Conservation (phyloP, 1,284 basidiomycete genomes). For the Puccinia horiana region DNA sequence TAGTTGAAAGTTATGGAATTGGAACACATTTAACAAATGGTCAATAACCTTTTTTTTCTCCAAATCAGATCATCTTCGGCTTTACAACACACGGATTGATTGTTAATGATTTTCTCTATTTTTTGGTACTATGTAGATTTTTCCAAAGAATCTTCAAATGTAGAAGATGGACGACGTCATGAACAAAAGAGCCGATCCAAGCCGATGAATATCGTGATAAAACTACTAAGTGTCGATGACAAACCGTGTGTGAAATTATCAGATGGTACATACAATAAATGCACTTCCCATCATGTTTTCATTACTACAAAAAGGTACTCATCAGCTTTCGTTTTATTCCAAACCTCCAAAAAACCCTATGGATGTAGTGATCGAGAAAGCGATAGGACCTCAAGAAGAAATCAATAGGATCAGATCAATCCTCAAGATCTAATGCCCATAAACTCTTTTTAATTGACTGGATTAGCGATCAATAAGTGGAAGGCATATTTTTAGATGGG, state of each 20-base stretch:
- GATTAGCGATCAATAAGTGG: not conserved
- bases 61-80: no score
- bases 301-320: not conserved
- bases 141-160: not conserved
- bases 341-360: no score
- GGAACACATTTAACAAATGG: constrained; percentile 86
- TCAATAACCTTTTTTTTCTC: constrained; percentile 27
- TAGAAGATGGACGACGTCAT: not conserved
- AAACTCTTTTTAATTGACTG: not conserved
- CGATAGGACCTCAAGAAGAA: constrained; percentile 20
- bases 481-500: not conserved
- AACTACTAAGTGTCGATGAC: constrained; percentile 73
- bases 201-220: constrained; percentile 66
- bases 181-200: constrained; percentile 6
- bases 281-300: not conserved
- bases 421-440: not conserved
- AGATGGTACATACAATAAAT: constrained; percentile 63
- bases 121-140: constrained; percentile 1
- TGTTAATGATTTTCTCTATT: no score
- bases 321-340: not conserved
- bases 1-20: constrained; percentile 81
- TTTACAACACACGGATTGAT: no score
- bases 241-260: constrained; percentile 84
- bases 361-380: constrained; percentile 22
- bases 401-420: constrained; percentile 18